A percentile compares a stretch with the other conserved stretches of the same genome.
phyloP scores from a whole-genome alignment of 176 grass and related monocot species.

The Themeda triandra region DNA sequence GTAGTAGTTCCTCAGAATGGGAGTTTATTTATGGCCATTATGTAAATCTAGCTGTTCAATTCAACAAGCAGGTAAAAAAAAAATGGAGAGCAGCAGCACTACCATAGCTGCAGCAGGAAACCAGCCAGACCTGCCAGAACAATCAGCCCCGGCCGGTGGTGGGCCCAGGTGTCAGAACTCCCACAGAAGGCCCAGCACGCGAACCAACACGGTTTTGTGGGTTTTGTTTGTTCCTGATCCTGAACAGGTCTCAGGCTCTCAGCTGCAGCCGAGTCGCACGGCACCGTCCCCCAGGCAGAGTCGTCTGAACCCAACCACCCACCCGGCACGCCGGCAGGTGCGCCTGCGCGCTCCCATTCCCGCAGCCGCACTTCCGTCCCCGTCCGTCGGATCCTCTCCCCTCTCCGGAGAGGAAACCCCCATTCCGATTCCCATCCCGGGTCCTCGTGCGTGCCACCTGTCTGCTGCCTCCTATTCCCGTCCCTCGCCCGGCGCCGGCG shows the following conservation, averaged over 20 bases:
- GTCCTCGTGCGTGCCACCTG: neutral
- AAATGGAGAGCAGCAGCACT: neutral
- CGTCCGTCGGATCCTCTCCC: neutral
- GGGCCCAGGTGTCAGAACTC: neutral
- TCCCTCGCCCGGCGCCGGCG: neutral
- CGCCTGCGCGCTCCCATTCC: neutral
- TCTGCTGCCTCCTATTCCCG: neutral
- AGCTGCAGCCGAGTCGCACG: neutral
- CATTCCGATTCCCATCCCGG: neutral
- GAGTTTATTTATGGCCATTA: neutral
- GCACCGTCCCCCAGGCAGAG: neutral
- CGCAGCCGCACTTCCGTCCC: neutral
- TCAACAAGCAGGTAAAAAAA: too few relatives aligned
- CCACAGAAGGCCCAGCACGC: neutral
- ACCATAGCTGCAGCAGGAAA: neutral
- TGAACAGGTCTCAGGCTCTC: too few relatives aligned
- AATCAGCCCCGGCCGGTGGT: neutral
- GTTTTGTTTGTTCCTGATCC: slow-evolving; percentile 31
- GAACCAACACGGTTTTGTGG: neutral
- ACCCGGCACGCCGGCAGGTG: neutral
- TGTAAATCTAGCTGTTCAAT: neutral
- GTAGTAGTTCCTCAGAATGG: neutral
- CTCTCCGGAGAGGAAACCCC: neutral
- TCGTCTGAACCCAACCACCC: neutral
- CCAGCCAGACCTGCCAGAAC: slow-evolving; percentile 8